Evolutionary conservation across 78 protist species (phyloP).

Genomic region (Dictyostelium intermedium): DNA sequence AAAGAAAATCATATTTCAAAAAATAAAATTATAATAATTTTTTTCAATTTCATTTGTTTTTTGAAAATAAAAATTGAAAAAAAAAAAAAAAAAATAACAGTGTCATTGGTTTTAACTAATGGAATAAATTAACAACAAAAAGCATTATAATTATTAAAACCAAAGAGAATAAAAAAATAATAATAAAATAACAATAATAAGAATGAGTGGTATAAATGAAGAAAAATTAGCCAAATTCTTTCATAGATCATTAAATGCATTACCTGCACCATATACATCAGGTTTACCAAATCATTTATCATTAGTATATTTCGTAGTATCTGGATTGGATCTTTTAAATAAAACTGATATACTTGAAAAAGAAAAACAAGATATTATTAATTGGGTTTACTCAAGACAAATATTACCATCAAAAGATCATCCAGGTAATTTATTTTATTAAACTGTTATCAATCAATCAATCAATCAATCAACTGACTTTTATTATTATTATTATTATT

Average conservation of each 20-base stretch:
- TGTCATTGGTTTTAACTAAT: not conserved
- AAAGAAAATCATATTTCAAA: not conserved
- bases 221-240: constrained; percentile 44
- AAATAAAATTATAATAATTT: too few relatives aligned
- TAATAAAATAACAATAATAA: not conserved
- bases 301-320: constrained; percentile 66
- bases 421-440: constrained; percentile 17
- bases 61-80: not conserved
- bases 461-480: not conserved
- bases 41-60: too few relatives aligned
- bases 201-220: constrained; percentile 11
- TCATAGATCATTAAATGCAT: constrained; percentile 38
- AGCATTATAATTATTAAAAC: not conserved
- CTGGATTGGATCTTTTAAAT: constrained; percentile 82
- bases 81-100: not conserved
- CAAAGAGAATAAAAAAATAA: not conserved
- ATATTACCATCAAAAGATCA: constrained; percentile 52
- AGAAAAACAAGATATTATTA: constrained; percentile 46
- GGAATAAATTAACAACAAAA: not conserved
- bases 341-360: constrained; percentile 26
- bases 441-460: not conserved
- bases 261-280: constrained; percentile 71
- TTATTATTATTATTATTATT: not conserved
- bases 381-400: constrained; percentile 80
- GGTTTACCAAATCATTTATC: constrained; percentile 72